Conservation (phyloP, 2,329 filamentous ascomycete species). For the Cladorrhinum sp. region DNA sequence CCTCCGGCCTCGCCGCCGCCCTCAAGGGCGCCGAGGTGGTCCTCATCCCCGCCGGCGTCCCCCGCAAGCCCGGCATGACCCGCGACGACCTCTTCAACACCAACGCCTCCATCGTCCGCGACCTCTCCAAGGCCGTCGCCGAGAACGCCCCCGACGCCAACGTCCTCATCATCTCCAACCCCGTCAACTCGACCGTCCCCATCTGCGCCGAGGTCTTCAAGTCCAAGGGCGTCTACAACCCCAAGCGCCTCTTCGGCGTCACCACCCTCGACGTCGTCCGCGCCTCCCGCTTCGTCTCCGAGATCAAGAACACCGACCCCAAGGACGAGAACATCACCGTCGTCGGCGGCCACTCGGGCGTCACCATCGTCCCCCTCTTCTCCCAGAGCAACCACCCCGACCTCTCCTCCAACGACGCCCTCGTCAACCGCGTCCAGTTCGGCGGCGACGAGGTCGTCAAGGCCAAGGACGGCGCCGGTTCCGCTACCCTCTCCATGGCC, state of each 20-base stretch:
- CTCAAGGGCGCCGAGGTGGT: conserved; percentile 90
- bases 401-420: conserved; percentile 72
- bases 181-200: conserved; percentile 98
- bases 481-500: conserved; percentile 97
- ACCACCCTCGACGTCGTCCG: conserved; percentile 99
- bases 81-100: conserved; percentile 99
- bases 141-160: conserved; percentile 88
- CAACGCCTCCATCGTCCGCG: conserved; percentile 98
- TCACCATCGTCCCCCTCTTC: conserved; percentile 97
- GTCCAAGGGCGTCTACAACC: conserved; percentile 92
- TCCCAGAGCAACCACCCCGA: conserved; percentile 86
- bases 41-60: conserved; percentile 96
- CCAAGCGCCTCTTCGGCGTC: conserved; percentile 98
- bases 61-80: conserved; percentile 99
- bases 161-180: conserved; percentile 97
- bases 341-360: conserved; percentile 93
- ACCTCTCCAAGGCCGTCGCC: conserved; percentile 92
- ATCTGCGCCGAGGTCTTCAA: conserved; percentile 98
- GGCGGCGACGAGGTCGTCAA: conserved; percentile 98
- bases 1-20: conserved; percentile 70
- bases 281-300: conserved; percentile 93
- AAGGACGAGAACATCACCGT: conserved; percentile 92
- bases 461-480: conserved; percentile 97
- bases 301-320: conserved; percentile 89
- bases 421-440: conserved; percentile 95